These are phyloP conservation scores for Arabidopsis hybrid DNA, from an alignment of 441 rosid species.

Conservation along the genomic window DNA sequence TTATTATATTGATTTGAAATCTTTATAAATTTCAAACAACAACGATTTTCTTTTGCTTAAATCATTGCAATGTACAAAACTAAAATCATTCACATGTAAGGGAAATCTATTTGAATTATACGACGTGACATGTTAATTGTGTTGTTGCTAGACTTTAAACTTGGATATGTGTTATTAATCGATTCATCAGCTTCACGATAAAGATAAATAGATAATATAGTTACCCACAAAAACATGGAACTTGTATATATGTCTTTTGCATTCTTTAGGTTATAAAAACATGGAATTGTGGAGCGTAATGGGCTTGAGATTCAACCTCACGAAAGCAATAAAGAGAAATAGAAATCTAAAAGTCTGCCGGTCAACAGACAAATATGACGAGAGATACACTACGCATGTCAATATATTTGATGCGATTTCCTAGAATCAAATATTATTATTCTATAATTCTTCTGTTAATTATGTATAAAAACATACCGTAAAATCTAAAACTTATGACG, in stretches of 20 bases:
- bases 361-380: constrained; percentile 32
- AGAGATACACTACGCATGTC: constrained; percentile 44
- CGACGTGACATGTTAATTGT: constrained; percentile 14
- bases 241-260: too few relatives aligned
- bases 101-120: background rate
- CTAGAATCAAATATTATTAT: constrained; percentile 32
- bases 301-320: background rate
- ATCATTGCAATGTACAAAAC: constrained; percentile 29
- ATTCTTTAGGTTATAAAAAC: too few relatives aligned
- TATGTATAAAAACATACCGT: background rate
- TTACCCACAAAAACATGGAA: background rate
- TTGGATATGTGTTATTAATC: background rate
- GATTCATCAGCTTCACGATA: background rate
- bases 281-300: background rate
- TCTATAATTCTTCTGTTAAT: background rate
- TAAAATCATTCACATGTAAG: constrained; percentile 6
- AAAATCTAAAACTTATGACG: constrained; percentile 28
- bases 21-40: background rate
- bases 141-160: background rate
- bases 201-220: background rate
- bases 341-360: constrained; percentile 15
- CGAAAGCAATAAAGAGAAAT: constrained; percentile 24
- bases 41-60: constrained; percentile 7
- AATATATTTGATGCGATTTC: constrained; percentile 38
- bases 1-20: constrained; percentile 27